Evolutionary conservation across 306 rosid genomes (phyloP), one percentile per base, ranked within the genome.

Genomic region (Herpetospermum pedunculosum): DNA sequence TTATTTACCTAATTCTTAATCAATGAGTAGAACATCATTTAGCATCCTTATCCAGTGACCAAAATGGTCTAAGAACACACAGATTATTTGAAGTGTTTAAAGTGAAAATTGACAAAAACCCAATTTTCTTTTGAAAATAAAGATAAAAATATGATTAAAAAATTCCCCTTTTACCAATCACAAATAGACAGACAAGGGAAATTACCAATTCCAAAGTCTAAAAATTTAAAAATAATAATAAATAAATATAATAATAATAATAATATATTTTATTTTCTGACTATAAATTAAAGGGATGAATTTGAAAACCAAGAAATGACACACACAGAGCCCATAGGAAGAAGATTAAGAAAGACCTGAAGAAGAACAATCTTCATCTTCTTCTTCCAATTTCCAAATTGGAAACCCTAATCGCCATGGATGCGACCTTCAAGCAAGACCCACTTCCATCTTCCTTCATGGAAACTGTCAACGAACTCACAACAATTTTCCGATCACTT

Each of bases 391-490:
- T 7, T 35, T 4, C 30, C 49, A 19, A 37, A 38, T 32, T 44
- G 6, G 7, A 69, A 69, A 44, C 21, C 55, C 10, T 8, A 29
- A 14, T 8, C 80, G 77, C 83, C 86, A 90, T 85, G 89, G 85
- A 87, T 75, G 78, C 79, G 48, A 70, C 49, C 40, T 67, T 75
- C 29, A 54, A 75, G 50, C 83, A 83, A 60, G 82, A 75, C 59
- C 81, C 79, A 12, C 82, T 75, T 12, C 80, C 87, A 6, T 77
- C 83, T 75, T 83, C 78, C 19, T 57, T 83, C 38, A 77, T 80
- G 4, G 81, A 82, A 60, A 64, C 97, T 6, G 87, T 91, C 2
- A 75, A 83, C 67, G 91, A 94, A 65, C 87, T 94, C 79, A 88
- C 88, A 67, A 55, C 37, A 68, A 82, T 81, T 43, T 94, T 82